These are phyloP conservation scores for Chiua virens DNA, from an alignment of 768 basidiomycete species.

Conservation along the genomic window DNA sequence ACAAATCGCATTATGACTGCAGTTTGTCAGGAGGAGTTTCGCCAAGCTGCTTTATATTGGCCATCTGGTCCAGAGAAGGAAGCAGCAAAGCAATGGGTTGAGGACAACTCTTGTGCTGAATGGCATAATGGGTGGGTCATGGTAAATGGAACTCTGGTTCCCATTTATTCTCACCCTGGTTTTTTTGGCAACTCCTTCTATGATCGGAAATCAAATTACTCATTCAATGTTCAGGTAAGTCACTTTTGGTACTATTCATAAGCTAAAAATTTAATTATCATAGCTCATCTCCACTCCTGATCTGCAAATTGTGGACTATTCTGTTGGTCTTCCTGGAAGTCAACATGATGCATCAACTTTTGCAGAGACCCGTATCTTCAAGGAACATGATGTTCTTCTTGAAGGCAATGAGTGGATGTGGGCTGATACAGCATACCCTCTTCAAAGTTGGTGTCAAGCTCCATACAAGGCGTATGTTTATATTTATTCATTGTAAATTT, in stretches of 20 bases:
- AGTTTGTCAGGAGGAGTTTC: neutral
- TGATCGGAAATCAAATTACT: slow-evolving; percentile 3
- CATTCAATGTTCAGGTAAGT: slow-evolving; percentile 3
- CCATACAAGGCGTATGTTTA: slow-evolving; percentile 30
- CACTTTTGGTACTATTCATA: no score
- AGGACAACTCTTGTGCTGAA: slow-evolving; percentile 29
- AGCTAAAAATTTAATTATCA: no score
- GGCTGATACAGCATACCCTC: slow-evolving; percentile 42
- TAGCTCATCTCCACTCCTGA: no score
- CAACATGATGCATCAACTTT: slow-evolving; percentile 37
- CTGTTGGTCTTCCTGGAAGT: no score
- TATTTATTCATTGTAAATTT: no score
- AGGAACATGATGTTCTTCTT: slow-evolving; percentile 2
- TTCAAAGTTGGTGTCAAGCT: slow-evolving; percentile 29
- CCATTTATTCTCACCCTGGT: slow-evolving; percentile 30
- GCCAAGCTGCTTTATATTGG: neutral
- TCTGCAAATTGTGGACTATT: no score
- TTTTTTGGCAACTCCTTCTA: slow-evolving; percentile 38
- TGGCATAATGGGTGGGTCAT: slow-evolving; percentile 40
- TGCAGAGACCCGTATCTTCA: slow-evolving; percentile 20
- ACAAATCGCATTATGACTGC: neutral
- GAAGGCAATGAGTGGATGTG: slow-evolving; percentile 33
- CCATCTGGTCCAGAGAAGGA: slow-evolving; percentile 23
- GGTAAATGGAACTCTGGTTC: slow-evolving; percentile 42
- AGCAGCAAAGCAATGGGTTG: slow-evolving; percentile 39